A percentile compares a stretch with the other conserved stretches of the same genome.
These are phyloP conservation scores for Pythium utonaiense DNA, from an alignment of 352 stramenopile genomes.

Conservation along the genomic window DNA sequence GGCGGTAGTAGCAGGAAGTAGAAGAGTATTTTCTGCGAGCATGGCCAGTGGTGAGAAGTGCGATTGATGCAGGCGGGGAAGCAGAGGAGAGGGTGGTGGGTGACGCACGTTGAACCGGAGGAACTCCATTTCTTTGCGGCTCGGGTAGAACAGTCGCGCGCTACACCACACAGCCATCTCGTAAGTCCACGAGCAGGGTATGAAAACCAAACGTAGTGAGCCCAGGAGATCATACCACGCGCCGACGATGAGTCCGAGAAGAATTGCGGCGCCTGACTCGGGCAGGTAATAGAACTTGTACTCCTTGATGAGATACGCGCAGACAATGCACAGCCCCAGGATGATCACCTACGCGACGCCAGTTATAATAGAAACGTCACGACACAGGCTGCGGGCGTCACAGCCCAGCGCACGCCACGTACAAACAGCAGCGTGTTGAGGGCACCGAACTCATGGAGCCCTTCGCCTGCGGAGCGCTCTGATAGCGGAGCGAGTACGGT, in stretches of 20 bases:
- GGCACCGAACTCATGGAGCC: conserved; percentile 81
- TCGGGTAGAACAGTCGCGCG: conserved; percentile 81
- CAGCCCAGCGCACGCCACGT: conserved; percentile 12
- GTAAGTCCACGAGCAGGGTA: no score
- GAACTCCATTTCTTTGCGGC: conserved; percentile 88
- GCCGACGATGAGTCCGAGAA: conserved; percentile 89
- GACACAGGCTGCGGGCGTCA: neutral
- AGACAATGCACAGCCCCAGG: conserved; percentile 87
- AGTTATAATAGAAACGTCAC: neutral
- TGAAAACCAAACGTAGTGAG: neutral
- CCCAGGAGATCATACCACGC: conserved; percentile 33
- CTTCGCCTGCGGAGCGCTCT: conserved; percentile 42
- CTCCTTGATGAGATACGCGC: conserved; percentile 89
- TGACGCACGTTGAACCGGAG: conserved; percentile 78
- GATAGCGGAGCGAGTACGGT: neutral
- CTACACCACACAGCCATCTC: conserved; percentile 21
- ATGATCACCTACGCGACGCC: conserved; percentile 78
- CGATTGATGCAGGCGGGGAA: no score
- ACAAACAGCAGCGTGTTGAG: conserved; percentile 88
- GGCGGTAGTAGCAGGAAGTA: conserved; percentile 96
- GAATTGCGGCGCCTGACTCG: conserved; percentile 87
- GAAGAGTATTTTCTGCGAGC: conserved; percentile 86
- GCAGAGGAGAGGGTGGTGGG: neutral
- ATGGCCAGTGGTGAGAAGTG: neutral
- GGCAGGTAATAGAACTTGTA: conserved; percentile 90